Base-by-base conservation (phyloP, 2,329 filamentous ascomycete species). In the Aureobasidium subglaciale region DNA sequence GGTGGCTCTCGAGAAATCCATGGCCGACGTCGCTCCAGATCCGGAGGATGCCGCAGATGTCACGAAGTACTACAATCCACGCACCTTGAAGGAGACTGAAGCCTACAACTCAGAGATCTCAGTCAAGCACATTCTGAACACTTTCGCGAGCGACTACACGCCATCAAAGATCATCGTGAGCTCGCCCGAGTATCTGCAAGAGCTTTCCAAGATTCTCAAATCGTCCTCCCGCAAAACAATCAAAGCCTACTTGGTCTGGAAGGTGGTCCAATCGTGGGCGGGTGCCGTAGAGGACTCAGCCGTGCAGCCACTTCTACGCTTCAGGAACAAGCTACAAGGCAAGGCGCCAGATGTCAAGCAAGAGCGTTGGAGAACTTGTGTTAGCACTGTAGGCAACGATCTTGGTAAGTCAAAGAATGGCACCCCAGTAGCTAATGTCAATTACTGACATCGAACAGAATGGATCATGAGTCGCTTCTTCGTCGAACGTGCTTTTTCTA, bases 401-500 rank as follows among this genome's bases (percentile, higher is more conserved):
- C 67, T 88, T 20, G 79, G 79, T 2, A 52, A 35, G 55, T 43
- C 2, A 15, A 1, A 29, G 29, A 6, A 24, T 18, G 3, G 4
- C n/a, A 16, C 6, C 3, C 3, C 13, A 27, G 8, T 11, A 5
- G 6, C n/a, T 13, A 9, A 8, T 4, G 2, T 5, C 10, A 6
- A 8, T 4, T 9, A 20, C 46, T 42, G 4, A 56, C 2, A 0
- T 5, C 1, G 10, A 10, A 13, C 46, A 56, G 55, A 40, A 41
- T 88, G 85, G 84, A 84, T 86, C 46, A 70, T 87, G 15, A 85
- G 83, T 64, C 80, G 84, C 20, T 88, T 88, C 71, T 90, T 84
- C 60, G 76, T 88, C 2, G 79, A 88, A 59, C 81, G 81, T 46
- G 78, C 84, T 1, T 89, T 88, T 63, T 82, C 83, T 0, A 77